Evolutionary conservation across 2,329 filamentous ascomycete genomes (phyloP).

Genomic region (Sporothrix schenckii): DNA sequence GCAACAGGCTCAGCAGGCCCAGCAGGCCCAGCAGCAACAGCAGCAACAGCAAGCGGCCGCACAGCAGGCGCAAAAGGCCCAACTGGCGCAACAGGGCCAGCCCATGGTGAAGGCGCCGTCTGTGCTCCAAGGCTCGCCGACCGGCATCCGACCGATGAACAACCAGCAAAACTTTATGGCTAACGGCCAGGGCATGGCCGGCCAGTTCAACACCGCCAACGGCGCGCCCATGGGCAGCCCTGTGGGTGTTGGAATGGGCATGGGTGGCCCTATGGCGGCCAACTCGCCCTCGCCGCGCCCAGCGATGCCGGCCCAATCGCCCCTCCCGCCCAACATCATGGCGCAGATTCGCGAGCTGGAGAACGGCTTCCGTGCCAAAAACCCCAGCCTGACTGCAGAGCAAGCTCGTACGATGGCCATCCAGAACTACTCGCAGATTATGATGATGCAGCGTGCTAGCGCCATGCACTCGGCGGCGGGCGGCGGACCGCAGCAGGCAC

Average conservation of each 20-base stretch:
- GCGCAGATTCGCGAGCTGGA: slow-evolving; percentile 58
- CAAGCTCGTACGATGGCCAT: slow-evolving; percentile 56
- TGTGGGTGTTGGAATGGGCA: slow-evolving; percentile 52
- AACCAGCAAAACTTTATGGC: slow-evolving; percentile 58
- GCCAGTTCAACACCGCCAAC: slow-evolving; percentile 52
- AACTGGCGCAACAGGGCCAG: slow-evolving; percentile 34
- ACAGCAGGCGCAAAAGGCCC: slow-evolving; percentile 41
- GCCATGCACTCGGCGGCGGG: slow-evolving; percentile 61
- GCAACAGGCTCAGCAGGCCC: slow-evolving; percentile 41
- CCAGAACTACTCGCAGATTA: slow-evolving; percentile 52
- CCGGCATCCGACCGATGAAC: slow-evolving; percentile 48
- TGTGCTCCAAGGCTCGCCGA: slow-evolving; percentile 43
- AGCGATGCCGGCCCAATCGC: slow-evolving; percentile 47
- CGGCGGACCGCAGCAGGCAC: slow-evolving; percentile 51
- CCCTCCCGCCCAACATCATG: slow-evolving; percentile 52
- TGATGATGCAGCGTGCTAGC: slow-evolving; percentile 53
- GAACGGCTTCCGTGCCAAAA: slow-evolving; percentile 54
- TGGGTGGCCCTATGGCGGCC: slow-evolving; percentile 37
- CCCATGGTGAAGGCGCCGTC: slow-evolving; percentile 33
- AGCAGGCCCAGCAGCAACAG: slow-evolving; percentile 46
- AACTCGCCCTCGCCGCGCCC: slow-evolving; percentile 51
- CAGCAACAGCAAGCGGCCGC: slow-evolving; percentile 45
- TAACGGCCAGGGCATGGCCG: slow-evolving; percentile 58
- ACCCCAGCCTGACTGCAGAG: slow-evolving; percentile 56
- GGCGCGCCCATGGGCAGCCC: slow-evolving; percentile 51